These are phyloP conservation scores for Entomortierella parvispora DNA, from an alignment of 192 early-diverging fungal species.

Conservation along the genomic window DNA sequence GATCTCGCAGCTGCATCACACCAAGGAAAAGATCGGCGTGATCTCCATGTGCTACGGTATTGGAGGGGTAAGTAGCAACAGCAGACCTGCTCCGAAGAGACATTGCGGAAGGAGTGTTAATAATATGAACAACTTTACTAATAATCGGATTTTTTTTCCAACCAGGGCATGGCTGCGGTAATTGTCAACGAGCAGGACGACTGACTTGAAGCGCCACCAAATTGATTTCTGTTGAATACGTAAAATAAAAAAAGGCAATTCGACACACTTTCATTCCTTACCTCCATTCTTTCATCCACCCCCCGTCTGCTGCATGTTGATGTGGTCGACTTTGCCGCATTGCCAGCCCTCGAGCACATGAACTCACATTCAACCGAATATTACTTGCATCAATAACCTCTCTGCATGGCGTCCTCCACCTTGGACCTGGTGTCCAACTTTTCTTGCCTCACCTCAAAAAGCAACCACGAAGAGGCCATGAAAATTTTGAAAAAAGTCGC, in stretches of 20 bases:
- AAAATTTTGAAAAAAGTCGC: constrained; percentile 52
- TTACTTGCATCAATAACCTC: not conserved
- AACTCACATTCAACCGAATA: no score
- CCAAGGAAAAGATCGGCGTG: constrained; percentile 84
- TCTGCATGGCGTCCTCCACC: not conserved
- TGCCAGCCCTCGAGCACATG: no score
- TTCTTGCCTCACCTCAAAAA: constrained; percentile 36
- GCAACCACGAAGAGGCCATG: constrained; percentile 57
- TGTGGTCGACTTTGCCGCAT: not conserved
- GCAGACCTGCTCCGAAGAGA: no score
- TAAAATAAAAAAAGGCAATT: not conserved
- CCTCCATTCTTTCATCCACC: not conserved
- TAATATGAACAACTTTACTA: not conserved
- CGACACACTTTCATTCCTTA: not conserved
- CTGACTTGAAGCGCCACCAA: constrained; percentile 13
- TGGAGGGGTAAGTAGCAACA: constrained; percentile 70
- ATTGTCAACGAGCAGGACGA: constrained; percentile 35
- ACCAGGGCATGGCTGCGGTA: constrained; percentile 42
- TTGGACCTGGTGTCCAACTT: constrained; percentile 24
- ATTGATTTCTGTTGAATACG: not conserved
- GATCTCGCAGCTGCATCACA: constrained; percentile 87
- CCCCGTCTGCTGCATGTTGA: not conserved
- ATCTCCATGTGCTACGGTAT: constrained; percentile 92
- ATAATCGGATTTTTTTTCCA: not conserved
- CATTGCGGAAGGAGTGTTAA: no score